A percentile compares a stretch with the other conserved stretches of the same genome.
Evolutionary conservation across 176 grass and related monocot species (phyloP).

Genomic region (Miscanthus lutarioriparius): DNA sequence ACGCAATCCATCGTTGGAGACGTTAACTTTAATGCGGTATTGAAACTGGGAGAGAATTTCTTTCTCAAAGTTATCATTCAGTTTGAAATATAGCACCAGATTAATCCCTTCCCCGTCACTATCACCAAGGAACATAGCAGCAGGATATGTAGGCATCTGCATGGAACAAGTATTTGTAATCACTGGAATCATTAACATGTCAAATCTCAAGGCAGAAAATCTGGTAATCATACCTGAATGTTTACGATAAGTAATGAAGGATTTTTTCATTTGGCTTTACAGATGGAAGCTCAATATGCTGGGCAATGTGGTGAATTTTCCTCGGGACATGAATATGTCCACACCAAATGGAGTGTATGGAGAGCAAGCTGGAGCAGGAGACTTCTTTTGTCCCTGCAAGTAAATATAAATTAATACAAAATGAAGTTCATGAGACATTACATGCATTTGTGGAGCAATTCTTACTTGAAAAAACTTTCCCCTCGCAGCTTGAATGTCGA

Average conservation of each 20-base stretch:
- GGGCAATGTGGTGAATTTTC: slow-evolving; percentile 90
- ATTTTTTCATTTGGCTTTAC: slow-evolving; percentile 64
- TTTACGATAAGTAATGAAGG: slow-evolving; percentile 84
- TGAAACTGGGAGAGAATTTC: slow-evolving; percentile 80
- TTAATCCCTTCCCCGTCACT: slow-evolving; percentile 82
- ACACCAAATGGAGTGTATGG: slow-evolving; percentile 86
- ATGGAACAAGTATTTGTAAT: slow-evolving; percentile 20
- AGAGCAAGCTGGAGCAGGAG: slow-evolving; percentile 52
- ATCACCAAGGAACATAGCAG: slow-evolving; percentile 91
- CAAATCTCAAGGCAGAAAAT: not conserved
- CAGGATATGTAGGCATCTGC: slow-evolving; percentile 95
- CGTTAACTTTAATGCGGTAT: slow-evolving; percentile 77
- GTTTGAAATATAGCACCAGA: slow-evolving; percentile 84
- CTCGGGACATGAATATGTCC: slow-evolving; percentile 79
- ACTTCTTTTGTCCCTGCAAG: slow-evolving; percentile 88
- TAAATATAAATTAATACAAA: slow-evolving; percentile 25
- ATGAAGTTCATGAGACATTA: slow-evolving; percentile 13
- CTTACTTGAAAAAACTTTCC: slow-evolving; percentile 92
- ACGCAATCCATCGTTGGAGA: not conserved
- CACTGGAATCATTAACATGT: not conserved
- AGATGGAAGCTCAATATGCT: slow-evolving; percentile 85
- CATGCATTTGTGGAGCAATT: not conserved
- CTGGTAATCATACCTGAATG: slow-evolving; percentile 66
- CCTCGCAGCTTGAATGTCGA: slow-evolving; percentile 79
- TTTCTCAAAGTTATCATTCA: slow-evolving; percentile 88